Base-by-base conservation (phyloP, 176 grass and related monocot species). In the Tillandsia leiboldiana region DNA sequence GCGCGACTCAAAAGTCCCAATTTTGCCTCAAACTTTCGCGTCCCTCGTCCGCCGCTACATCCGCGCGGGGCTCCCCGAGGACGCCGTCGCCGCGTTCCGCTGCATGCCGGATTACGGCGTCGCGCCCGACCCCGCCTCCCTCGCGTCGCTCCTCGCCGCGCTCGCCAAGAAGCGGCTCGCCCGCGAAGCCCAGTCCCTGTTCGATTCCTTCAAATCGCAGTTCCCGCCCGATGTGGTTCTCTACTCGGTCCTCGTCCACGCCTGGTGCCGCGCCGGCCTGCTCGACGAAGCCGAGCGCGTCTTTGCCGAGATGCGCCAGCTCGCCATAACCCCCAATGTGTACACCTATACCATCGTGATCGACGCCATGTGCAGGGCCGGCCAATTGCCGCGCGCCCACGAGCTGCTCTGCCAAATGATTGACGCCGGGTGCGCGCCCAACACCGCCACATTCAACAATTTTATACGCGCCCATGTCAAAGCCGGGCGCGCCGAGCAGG, bases 361-460 rank as follows among this genome's bases (percentile, higher is more conserved):
- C 1, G 89, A 97, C 61, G 86, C 94, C 49, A 97, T 97, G 94
- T 90, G 88, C 66, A 80, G 89, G 23, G 88, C 79, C 0, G 86
- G 84, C 1, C 94, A 97, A 72, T 75, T 97, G 53, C 94, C 89
- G 12, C 84, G 86, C 10, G 94, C 94, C 0, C 87, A 92, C 65
- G 94, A 97, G 82, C 83, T 97, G 13, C 68, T 92, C 9, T 85
- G 82, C 72, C 89, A 92, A 56, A 92, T 92, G 94, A 87, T 97
- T 1, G 84, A 90, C 53, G 74, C 77, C 1, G 94, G 86, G 10
- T 92, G 89, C 64, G 65, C 79, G 0, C 94, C 94, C 0, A 97
- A 77, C 66, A 81, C 89, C 0, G 82, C 89, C 0, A 97, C 94
- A 13, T 92, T 90, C 83, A 97, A 97, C 51, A 81, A 78, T 33